Base-by-base conservation (phyloP, 1,139 yeast species). In the Pichia sp. region DNA sequence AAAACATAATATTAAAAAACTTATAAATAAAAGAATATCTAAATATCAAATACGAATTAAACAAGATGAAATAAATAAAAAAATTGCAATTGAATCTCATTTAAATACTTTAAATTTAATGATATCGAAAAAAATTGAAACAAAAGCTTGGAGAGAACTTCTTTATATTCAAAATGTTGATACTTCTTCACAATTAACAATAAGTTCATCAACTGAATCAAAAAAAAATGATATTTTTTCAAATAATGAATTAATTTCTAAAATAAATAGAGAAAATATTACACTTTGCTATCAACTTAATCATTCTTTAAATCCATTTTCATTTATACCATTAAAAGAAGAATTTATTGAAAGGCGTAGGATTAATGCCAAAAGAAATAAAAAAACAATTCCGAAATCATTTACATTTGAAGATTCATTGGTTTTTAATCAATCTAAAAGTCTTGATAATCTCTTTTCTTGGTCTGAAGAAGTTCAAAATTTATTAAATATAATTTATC, bases 381-480 rank as follows among this genome's bases (percentile, higher is more conserved):
- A 30, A 28, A 37, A 32, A 28, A 26, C 44, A 11, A 11, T 25
- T 6, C 12, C 28, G 23, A 22, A 24, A 5, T 33, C 31, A 16
- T 3, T 12, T 2, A 32, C 36, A 4, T 41, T 31, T 24, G 30
- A 37, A 27, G 40, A 41, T 23, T 37, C 36, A 24, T 12, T 33
- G 12, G 23, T 22, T 6, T 29, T 26, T 25, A 38, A n/a, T 20
- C 26, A 20, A 20, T 8, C 28, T 22, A 24, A 20, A 6, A 27
- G 22, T 7, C 8, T 4, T 9, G 26, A 20, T 32, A 7, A 16
- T 7, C 6, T 40, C 31, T 35, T 16, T n/a, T 30, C 25, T 4
- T 45, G 47, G 47, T 28, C 40, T 16, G 28, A 29, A 3, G 26
- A 33, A 6, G 35, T 45, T 2, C 37, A 35, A n/a, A 10, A 30